Evolutionary conservation across 2,329 filamentous ascomycete genomes (phyloP).

Genomic region (Sclerotinia borealis): DNA sequence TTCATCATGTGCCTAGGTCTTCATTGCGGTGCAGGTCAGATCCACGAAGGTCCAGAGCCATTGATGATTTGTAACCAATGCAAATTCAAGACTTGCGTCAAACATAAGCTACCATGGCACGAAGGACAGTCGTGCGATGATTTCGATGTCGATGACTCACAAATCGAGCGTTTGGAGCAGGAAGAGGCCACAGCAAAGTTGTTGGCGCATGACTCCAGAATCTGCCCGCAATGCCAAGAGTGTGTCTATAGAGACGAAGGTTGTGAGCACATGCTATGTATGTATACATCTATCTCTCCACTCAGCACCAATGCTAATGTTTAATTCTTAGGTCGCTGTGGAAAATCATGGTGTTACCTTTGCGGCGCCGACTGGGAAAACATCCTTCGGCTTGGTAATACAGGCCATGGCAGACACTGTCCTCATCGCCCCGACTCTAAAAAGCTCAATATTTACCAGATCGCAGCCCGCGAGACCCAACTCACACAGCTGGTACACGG

Average conservation of each 20-base stretch:
- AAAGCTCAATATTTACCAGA: neutral
- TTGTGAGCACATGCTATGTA: slow-evolving; percentile 25
- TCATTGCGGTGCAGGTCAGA: slow-evolving; percentile 19
- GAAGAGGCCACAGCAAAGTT: slow-evolving; percentile 25
- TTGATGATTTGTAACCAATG: slow-evolving; percentile 23
- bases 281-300: neutral
- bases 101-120: slow-evolving; percentile 26
- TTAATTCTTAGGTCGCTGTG: slow-evolving; percentile 16
- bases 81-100: slow-evolving; percentile 19
- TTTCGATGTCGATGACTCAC: slow-evolving; percentile 20
- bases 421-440: neutral
- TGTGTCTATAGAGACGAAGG: slow-evolving; percentile 20
- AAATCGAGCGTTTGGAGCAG: slow-evolving; percentile 24
- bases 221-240: slow-evolving; percentile 22
- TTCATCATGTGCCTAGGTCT: slow-evolving; percentile 18
- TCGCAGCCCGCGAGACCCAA: neutral
- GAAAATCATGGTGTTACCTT: slow-evolving; percentile 22
- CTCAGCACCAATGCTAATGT: neutral
- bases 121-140: slow-evolving; percentile 22
- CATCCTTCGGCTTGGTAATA: slow-evolving; percentile 17
- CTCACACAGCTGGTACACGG: slow-evolving; percentile 21
- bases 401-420: slow-evolving; percentile 16
- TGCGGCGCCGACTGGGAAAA: slow-evolving; percentile 23
- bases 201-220: slow-evolving; percentile 17
- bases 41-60: slow-evolving; percentile 15